phyloP scores from a whole-genome alignment of 1,139 yeast species.

The Wickerhamomyces sp. region DNA sequence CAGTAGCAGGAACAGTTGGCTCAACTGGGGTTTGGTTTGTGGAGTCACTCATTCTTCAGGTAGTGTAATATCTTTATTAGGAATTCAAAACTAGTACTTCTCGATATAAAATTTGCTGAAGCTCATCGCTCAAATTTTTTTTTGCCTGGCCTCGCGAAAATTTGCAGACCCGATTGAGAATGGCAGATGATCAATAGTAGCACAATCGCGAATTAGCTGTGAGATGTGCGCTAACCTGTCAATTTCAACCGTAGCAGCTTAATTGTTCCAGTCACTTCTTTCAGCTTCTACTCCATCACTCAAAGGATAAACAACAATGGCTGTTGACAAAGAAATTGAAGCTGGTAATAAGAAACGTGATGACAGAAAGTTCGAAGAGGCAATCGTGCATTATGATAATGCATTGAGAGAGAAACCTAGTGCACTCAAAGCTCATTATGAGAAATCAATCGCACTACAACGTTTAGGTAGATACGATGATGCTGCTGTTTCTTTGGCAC shows the following conservation, averaged over 20 bases:
- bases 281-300: not conserved
- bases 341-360: constrained; percentile 29
- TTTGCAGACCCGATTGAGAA: no score
- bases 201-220: no score
- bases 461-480: constrained; percentile 44
- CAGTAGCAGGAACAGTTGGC: not conserved
- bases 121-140: constrained; percentile 14
- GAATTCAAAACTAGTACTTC: not conserved
- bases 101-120: constrained; percentile 7
- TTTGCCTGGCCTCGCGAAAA: not conserved
- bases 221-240: no score
- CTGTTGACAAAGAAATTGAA: constrained; percentile 12
- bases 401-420: constrained; percentile 34
- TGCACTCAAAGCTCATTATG: constrained; percentile 49
- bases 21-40: constrained; percentile 7
- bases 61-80: not conserved
- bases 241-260: no score
- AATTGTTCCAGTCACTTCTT: no score
- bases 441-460: constrained; percentile 53
- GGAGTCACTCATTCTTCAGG: constrained; percentile 1
- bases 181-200: no score
- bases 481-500: constrained; percentile 49
- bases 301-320: constrained; percentile 10
- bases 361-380: constrained; percentile 32
- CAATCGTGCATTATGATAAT: constrained; percentile 30